These are phyloP conservation scores for Saccharomyces hybrid DNA, from an alignment of 1,139 yeast genomes.

Conservation along the genomic window DNA sequence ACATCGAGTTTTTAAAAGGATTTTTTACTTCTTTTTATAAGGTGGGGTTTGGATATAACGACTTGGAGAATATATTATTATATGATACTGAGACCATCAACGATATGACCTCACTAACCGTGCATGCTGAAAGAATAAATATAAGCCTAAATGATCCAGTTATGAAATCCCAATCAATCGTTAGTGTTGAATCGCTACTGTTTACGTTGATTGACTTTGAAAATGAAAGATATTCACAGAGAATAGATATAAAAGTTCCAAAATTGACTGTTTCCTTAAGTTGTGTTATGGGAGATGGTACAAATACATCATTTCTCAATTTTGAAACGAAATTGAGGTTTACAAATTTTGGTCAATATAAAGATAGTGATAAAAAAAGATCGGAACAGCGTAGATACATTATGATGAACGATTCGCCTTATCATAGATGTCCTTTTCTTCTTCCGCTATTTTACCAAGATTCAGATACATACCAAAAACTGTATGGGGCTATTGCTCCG, in stretches of 20 bases:
- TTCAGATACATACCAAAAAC: conserved; percentile 37
- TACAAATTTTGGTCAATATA: conserved; percentile 54
- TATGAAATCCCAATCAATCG: conserved; percentile 23
- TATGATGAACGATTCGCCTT: conserved; percentile 70
- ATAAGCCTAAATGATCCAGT: conserved; percentile 31
- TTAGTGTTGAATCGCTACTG: conserved; percentile 37
- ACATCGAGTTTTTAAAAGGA: conserved; percentile 42
- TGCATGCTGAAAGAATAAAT: conserved; percentile 26
- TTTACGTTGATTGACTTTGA: conserved; percentile 61
- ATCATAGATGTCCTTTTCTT: conserved; percentile 68
- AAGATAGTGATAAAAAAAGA: conserved; percentile 42
- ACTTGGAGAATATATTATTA: conserved; percentile 65
- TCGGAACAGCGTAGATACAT: conserved; percentile 59
- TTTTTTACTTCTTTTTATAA: conserved; percentile 40
- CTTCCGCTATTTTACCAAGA: conserved; percentile 45
- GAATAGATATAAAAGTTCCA: conserved; percentile 47
- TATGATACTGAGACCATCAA: conserved; percentile 49
- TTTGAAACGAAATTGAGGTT: conserved; percentile 50
- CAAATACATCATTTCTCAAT: conserved; percentile 21
- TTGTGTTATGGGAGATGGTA: conserved; percentile 16
- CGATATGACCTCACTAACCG: conserved; percentile 58
- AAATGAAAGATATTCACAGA: conserved; percentile 54
- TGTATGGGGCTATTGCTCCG: conserved; percentile 51
- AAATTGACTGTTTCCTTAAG: conserved; percentile 29
- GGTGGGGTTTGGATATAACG: conserved; percentile 57